Base-by-base conservation (phyloP, 2,329 filamentous ascomycete genomes). In the Fusarium longipes region DNA sequence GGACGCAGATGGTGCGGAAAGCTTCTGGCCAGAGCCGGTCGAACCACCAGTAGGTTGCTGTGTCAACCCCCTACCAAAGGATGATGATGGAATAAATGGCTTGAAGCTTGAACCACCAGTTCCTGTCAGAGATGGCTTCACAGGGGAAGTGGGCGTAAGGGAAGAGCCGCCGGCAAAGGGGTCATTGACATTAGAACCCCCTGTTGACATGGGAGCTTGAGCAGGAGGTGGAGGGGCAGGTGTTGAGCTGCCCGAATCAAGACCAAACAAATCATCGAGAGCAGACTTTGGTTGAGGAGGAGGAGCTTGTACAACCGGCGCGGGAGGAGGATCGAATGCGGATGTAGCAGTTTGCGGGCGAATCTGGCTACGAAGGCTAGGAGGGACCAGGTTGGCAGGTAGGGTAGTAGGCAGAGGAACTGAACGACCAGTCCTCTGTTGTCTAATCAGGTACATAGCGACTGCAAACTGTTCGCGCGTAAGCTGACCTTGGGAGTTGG, bases 371-470 rank as follows among this genome's bases (percentile, higher is more conserved):
- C 96, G 91, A 86, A 97, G 88, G 75, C 89, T 93, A 5, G 95
- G 96, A 14, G 96, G 96, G 29, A 98, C 86, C 36, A 98, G 82
- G 70, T 91, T 94, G 1, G 89, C 83, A 11, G 95, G 94, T 39
- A 99, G 81, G n/a, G 87, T 85, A 22, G 90, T 83, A 3, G 96
- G 96, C 30, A 98, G 79, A 27, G 87, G 82, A 38, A 80, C 81
- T 30, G 81, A 76, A 57, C 88, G 88, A 65, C 89, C 91, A 67
- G 86, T 91, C 53, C 94, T 87, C 77, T 97, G 94, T 77, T 97
- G 92, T 63, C 94, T 88, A 72, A 99, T 97, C 49, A 99, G 84
- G 76, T 96, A 96, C 94, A 99, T 97, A 52, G 96, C 95, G 44
- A 99, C 93, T 0, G 96, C 93, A 76, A 99, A 99, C 73, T 97